These are phyloP conservation scores for Fusarium succisae DNA, from an alignment of 2,329 filamentous ascomycete species.

Conservation along the genomic window DNA sequence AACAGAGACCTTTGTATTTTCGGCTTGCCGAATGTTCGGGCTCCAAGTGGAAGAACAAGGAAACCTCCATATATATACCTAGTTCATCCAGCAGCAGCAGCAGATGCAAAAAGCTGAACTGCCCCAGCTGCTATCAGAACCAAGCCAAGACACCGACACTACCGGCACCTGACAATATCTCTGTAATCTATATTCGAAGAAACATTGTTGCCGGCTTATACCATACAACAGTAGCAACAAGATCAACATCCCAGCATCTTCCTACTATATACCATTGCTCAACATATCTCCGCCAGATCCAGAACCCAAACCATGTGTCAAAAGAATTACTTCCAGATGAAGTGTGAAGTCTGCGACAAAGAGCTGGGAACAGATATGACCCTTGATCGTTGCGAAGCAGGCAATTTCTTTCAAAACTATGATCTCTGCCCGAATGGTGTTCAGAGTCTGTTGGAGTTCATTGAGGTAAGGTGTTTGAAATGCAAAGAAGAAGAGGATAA, in stretches of 20 bases:
- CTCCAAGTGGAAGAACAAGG: neutral
- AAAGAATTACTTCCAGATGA: neutral
- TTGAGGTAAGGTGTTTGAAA: neutral
- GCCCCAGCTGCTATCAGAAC: neutral
- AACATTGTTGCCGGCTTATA: fast-evolving
- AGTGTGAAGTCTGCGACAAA: neutral
- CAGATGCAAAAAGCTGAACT: neutral
- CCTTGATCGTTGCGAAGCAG: neutral
- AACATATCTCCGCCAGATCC: neutral
- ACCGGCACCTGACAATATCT: too few relatives aligned
- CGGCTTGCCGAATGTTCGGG: neutral
- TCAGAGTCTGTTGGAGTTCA: neutral
- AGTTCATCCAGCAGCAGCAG: neutral
- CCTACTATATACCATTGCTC: fast-evolving
- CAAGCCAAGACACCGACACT: neutral
- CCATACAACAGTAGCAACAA: neutral
- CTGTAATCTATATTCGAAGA: neutral
- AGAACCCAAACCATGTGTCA: neutral
- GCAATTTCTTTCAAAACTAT: neutral
- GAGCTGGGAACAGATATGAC: neutral
- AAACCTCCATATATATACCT: neutral
- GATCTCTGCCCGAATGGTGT: neutral
- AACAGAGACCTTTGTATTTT: neutral
- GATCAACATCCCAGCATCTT: neutral
- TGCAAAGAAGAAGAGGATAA: neutral